phyloP scores from a whole-genome alignment of 78 protist genomes.

The Protostelium mycophagum region DNA sequence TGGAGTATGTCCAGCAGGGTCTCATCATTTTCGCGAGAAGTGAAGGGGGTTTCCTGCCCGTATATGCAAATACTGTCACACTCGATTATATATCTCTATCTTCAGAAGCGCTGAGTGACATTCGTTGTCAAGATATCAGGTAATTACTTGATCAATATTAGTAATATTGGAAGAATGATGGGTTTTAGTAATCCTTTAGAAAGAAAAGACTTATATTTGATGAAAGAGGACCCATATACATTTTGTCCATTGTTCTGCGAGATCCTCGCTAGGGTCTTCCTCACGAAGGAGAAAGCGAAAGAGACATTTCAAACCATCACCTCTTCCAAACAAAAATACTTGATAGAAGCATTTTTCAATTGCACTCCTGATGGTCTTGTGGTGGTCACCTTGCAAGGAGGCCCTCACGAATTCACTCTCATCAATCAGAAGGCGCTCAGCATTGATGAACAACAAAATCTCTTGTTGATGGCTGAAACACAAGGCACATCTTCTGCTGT shows the following conservation, averaged over 20 bases:
- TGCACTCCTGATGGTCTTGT: background rate
- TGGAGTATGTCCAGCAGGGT: background rate
- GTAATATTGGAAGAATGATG: background rate
- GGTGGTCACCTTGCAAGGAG: background rate
- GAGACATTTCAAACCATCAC: background rate
- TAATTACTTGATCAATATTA: background rate
- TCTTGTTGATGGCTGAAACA: background rate
- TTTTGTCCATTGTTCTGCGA: no score
- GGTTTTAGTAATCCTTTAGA: background rate
- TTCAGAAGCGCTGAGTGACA: background rate
- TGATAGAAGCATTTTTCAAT: background rate
- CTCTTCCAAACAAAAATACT: background rate
- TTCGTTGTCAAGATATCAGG: background rate
- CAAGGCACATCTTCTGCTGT: background rate
- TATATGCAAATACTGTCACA: no score
- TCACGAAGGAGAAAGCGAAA: background rate
- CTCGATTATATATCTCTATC: background rate
- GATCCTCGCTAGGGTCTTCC: no score
- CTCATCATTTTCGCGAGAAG: background rate
- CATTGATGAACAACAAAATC: no score
- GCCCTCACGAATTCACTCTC: background rate
- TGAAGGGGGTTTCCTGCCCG: no score
- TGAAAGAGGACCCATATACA: no score
- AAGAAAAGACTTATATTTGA: no score
- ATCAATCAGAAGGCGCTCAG: no score